A percentile compares a stretch with the other conserved stretches of the same genome.
phyloP scores from a whole-genome alignment of 805 yeast species.

The Metschnikowia kofuensis region DNA sequence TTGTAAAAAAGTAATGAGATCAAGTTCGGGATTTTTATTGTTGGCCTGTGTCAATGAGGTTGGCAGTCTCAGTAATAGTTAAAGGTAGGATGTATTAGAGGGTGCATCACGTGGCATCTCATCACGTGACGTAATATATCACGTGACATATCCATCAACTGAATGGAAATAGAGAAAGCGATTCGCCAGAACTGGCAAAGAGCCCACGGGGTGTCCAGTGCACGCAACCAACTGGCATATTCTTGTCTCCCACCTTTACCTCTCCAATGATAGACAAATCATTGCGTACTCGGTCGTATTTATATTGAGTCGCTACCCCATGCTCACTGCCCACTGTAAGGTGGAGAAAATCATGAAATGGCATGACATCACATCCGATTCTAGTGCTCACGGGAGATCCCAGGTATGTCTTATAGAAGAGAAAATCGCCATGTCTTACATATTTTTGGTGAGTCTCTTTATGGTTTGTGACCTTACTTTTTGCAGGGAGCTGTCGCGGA shows the following conservation, averaged over 20 bases:
- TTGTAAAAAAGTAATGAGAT: too few species aligned
- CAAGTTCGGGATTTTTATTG: too few species aligned
- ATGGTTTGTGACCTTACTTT: not conserved
- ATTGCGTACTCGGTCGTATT: not conserved
- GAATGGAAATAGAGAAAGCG: not conserved
- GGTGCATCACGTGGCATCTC: too few species aligned
- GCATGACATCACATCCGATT: slow-evolving; percentile 8
- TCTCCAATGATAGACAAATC: not conserved
- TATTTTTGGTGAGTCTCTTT: not conserved
- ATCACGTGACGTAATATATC: too few species aligned
- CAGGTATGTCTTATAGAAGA: not conserved
- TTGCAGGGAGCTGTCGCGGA: slow-evolving; percentile 1
- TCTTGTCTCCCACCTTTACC: not conserved
- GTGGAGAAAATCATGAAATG: not conserved
- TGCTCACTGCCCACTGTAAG: slow-evolving; percentile 11
- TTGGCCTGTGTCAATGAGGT: too few species aligned
- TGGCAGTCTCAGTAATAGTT: too few species aligned
- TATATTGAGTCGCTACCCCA: slow-evolving; percentile 6
- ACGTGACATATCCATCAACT: too few species aligned
- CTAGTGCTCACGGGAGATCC: slow-evolving; percentile 2
- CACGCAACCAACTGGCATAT: not conserved
- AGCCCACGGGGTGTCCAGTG: slow-evolving; percentile 8
- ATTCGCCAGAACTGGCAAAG: not conserved
- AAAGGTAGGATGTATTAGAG: too few species aligned
- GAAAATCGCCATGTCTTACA: not conserved